Evolutionary conservation across 2,329 filamentous ascomycete species (phyloP).

Genomic region (Penicillium palitans): DNA sequence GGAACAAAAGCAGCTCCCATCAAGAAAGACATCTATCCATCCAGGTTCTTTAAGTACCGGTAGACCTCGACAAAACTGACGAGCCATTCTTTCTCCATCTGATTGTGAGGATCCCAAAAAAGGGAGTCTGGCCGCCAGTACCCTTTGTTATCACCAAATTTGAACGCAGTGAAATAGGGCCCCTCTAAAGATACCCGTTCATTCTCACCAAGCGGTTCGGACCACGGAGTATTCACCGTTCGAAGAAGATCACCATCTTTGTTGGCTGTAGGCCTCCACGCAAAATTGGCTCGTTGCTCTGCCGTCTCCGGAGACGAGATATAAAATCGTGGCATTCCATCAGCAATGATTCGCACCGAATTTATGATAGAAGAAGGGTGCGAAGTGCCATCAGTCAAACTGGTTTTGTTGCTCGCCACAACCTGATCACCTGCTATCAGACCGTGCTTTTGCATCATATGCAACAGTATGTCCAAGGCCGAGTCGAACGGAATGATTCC

Average conservation of each 20-base stretch:
- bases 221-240: constrained; percentile 16
- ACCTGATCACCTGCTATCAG: not conserved
- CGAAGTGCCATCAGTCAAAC: not conserved
- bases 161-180: constrained; percentile 4
- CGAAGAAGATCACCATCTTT: constrained; percentile 4
- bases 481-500: constrained; percentile 17
- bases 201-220: not conserved
- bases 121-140: not conserved
- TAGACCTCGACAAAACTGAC: constrained; percentile 17
- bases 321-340: constrained; percentile 11
- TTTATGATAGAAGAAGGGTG: constrained; percentile 7
- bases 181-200: not conserved
- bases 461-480: constrained; percentile 10
- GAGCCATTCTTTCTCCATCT: constrained; percentile 21
- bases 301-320: not conserved
- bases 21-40: not conserved
- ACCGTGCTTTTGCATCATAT: constrained; percentile 11
- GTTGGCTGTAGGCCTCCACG: not conserved
- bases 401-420: not conserved
- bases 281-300: not conserved
- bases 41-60: constrained; percentile 5
- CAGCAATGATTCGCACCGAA: not conserved
- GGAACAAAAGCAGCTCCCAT: not conserved
- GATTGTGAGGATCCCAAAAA: constrained; percentile 14
- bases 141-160: not conserved